These are phyloP conservation scores for Tetrapisispora taiwanensis DNA, from an alignment of 805 yeast species.

Conservation along the genomic window DNA sequence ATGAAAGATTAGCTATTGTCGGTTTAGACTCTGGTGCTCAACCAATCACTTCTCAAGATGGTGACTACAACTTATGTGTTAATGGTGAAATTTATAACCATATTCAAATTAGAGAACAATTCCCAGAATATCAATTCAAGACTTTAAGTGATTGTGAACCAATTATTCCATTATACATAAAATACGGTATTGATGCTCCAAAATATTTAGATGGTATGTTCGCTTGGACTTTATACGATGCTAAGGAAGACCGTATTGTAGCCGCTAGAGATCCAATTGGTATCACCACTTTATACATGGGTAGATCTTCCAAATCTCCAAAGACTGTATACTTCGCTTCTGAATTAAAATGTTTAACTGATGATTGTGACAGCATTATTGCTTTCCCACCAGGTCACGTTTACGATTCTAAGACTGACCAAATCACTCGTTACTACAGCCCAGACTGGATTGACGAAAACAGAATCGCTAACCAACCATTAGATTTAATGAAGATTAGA, in stretches of 20 bases:
- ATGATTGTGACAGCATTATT: constrained; percentile 83
- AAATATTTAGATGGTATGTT: constrained; percentile 95
- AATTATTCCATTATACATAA: constrained; percentile 82
- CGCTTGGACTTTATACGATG: constrained; percentile 87
- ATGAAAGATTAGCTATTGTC: constrained; percentile 95
- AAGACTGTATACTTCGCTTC: constrained; percentile 82
- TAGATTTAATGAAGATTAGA: constrained; percentile 64
- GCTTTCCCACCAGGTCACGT: constrained; percentile 99
- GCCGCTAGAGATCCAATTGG: constrained; percentile 99
- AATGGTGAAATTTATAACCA: constrained; percentile 99
- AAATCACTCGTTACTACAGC: constrained; percentile 75
- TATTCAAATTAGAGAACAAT: constrained; percentile 71
- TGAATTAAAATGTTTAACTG: constrained; percentile 86
- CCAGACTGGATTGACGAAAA: constrained; percentile 92
- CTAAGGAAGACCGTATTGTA: constrained; percentile 69
- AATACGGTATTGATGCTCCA: constrained; percentile 85
- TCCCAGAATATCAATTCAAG: constrained; percentile 63
- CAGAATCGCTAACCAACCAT: constrained; percentile 63
- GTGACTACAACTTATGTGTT: constrained; percentile 64
- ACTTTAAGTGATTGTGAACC: constrained; percentile 96
- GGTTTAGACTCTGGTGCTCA: constrained; percentile 98
- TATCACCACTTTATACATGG: constrained; percentile 92
- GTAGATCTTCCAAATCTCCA: constrained; percentile 59
- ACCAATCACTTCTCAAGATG: constrained; percentile 81
- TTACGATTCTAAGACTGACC: constrained; percentile 83